Evolutionary conservation across 306 rosid genomes (phyloP).

Genomic region (Cicer chorassanicum): DNA sequence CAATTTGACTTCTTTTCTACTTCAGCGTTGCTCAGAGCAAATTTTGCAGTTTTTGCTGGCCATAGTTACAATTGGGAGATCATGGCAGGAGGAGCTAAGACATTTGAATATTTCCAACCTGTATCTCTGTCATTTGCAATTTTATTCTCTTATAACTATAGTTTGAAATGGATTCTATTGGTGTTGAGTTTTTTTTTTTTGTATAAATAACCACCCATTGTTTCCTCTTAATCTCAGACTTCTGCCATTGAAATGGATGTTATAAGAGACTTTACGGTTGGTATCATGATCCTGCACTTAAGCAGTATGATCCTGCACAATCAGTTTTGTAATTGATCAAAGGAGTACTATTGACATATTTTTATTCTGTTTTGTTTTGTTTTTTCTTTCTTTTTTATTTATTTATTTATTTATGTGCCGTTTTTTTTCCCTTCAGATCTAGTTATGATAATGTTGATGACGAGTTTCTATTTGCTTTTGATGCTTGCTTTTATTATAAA

Average conservation of each 20-base stretch:
- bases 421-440: neutral
- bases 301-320: conserved; percentile 36
- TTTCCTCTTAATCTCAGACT: conserved; percentile 2
- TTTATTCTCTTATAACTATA: conserved; percentile 5
- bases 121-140: conserved; percentile 30
- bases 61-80: conserved; percentile 34
- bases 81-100: conserved; percentile 43
- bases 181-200: conserved; percentile 27
- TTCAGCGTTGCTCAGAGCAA: conserved; percentile 46
- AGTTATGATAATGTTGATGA: neutral
- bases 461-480: conserved; percentile 1
- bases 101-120: conserved; percentile 33
- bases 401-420: neutral
- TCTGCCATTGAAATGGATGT: conserved; percentile 26
- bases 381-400: no score
- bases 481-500: conserved; percentile 7
- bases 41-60: conserved; percentile 48
- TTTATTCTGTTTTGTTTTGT: neutral
- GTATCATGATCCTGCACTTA: conserved; percentile 13
- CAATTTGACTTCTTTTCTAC: conserved; percentile 17
- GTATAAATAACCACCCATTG: conserved; percentile 34
- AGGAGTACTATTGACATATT: neutral
- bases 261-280: conserved; percentile 7
- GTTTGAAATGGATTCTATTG: conserved; percentile 44
- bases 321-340: conserved; percentile 42